phyloP scores from a whole-genome alignment of 2,329 filamentous ascomycete genomes.

The Diplocarpon rosae region DNA sequence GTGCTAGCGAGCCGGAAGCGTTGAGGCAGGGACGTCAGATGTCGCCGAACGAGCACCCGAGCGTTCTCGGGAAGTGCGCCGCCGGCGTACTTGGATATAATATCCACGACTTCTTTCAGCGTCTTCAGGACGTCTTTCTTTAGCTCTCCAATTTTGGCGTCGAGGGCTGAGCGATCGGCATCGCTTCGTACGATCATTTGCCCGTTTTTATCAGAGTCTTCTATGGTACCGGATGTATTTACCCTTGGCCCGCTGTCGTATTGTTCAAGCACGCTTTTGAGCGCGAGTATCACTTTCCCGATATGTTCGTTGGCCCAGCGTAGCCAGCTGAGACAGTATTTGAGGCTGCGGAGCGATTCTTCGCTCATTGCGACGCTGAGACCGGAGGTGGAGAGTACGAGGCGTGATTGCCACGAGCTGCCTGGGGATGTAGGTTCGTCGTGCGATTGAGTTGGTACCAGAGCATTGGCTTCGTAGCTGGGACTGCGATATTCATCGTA shows the following conservation, averaged over 20 bases:
- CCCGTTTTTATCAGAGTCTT: constrained; percentile 11
- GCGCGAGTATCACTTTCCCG: constrained; percentile 58
- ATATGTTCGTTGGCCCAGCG: constrained; percentile 75
- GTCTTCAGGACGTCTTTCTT: constrained; percentile 65
- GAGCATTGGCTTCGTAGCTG: constrained; percentile 53
- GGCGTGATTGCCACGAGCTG: constrained; percentile 62
- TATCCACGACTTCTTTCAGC: constrained; percentile 70
- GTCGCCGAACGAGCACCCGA: constrained; percentile 66
- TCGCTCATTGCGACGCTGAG: constrained; percentile 87
- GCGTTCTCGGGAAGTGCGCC: constrained; percentile 86
- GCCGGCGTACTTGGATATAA: constrained; percentile 84
- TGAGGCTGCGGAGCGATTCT: constrained; percentile 71
- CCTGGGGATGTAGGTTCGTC: constrained; percentile 22
- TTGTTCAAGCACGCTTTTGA: constrained; percentile 68
- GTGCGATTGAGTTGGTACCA: constrained; percentile 25
- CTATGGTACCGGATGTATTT: constrained; percentile 26
- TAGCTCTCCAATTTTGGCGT: constrained; percentile 47
- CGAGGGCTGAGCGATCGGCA: constrained; percentile 20
- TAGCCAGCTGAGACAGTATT: constrained; percentile 73
- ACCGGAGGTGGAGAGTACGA: constrained; percentile 85
- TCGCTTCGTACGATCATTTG: constrained; percentile 21
- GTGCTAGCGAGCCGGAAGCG: constrained; percentile 66
- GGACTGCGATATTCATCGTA: constrained; percentile 73
- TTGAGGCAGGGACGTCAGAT: constrained; percentile 74
- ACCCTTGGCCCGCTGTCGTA: constrained; percentile 46